A percentile compares a stretch with the other conserved stretches of the same genome.
Conservation (phyloP, 2,329 filamentous ascomycete genomes). For the Aspergillus fijiensis region DNA sequence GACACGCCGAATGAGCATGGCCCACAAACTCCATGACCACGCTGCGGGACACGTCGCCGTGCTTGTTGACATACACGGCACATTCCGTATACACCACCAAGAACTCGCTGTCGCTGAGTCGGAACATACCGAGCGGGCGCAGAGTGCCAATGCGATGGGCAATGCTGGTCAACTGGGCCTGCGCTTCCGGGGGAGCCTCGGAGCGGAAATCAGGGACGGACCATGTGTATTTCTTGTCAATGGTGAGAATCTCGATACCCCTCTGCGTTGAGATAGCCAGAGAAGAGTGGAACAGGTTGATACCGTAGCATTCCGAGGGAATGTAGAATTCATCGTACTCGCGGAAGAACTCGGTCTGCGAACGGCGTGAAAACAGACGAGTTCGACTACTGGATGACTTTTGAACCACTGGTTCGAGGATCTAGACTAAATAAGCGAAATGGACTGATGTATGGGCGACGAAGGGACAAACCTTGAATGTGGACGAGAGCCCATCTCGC, state of each 20-base stretch:
- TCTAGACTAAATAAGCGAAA: slow-evolving; percentile 7
- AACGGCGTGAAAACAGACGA: slow-evolving; percentile 65
- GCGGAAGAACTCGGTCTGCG: slow-evolving; percentile 90
- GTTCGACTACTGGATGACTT: slow-evolving; percentile 83
- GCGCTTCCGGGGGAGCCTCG: slow-evolving; percentile 61
- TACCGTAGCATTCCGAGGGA: slow-evolving; percentile 87
- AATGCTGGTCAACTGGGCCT: slow-evolving; percentile 73
- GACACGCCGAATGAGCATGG: slow-evolving; percentile 79
- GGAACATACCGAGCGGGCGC: slow-evolving; percentile 91
- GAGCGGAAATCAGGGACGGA: slow-evolving; percentile 76
- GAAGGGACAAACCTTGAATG: slow-evolving; percentile 64
- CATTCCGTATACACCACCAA: slow-evolving; percentile 93
- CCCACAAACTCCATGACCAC: slow-evolving; percentile 99
- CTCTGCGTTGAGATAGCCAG: slow-evolving; percentile 88
- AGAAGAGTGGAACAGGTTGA: slow-evolving; percentile 94
- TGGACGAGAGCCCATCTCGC: slow-evolving; percentile 85
- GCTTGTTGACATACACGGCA: slow-evolving; percentile 96
- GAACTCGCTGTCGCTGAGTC: slow-evolving; percentile 88
- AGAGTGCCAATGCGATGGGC: slow-evolving; percentile 79
- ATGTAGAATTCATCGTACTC: slow-evolving; percentile 99
- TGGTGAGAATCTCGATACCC: slow-evolving; percentile 91
- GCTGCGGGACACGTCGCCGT: slow-evolving; percentile 88
- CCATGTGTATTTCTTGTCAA: slow-evolving; percentile 96
- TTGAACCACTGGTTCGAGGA: slow-evolving; percentile 92
- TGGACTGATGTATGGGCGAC: no score